phyloP scores from a whole-genome alignment of 192 early-diverging fungal genomes.

The Backusella westeae region DNA sequence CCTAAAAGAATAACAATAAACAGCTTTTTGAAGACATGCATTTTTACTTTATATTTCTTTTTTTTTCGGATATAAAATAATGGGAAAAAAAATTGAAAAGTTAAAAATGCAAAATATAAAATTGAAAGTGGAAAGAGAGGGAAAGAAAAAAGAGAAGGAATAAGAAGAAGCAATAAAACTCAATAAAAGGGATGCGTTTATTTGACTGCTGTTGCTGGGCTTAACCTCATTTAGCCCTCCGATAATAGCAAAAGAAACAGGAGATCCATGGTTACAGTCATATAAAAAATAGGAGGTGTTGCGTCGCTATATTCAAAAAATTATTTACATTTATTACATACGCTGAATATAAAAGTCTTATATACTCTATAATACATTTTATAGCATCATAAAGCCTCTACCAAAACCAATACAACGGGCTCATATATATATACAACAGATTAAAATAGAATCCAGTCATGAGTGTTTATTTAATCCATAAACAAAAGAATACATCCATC shows the following conservation, averaged over 20 bases:
- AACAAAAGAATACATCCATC: neutral
- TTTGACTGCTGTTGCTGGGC: neutral
- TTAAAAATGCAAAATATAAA: neutral
- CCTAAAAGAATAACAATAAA: neutral
- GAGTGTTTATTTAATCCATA: neutral
- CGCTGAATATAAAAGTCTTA: neutral
- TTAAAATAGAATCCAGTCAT: neutral
- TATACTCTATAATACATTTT: neutral
- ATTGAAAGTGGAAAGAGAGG: neutral
- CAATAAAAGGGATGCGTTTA: neutral
- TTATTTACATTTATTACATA: neutral
- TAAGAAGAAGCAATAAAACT: neutral
- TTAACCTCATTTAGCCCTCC: neutral
- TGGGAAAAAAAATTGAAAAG: neutral
- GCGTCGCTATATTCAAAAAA: neutral
- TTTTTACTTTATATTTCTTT: neutral
- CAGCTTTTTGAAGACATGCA: neutral
- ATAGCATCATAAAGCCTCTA: neutral
- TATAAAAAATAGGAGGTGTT: constrained; percentile 4
- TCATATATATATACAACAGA: neutral
- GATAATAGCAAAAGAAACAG: neutral
- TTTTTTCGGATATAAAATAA: neutral
- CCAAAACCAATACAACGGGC: neutral
- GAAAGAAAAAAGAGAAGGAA: neutral
- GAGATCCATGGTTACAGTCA: neutral